Base-by-base conservation (phyloP, 495 filamentous ascomycete genomes). In the Ramalina intermedia region DNA sequence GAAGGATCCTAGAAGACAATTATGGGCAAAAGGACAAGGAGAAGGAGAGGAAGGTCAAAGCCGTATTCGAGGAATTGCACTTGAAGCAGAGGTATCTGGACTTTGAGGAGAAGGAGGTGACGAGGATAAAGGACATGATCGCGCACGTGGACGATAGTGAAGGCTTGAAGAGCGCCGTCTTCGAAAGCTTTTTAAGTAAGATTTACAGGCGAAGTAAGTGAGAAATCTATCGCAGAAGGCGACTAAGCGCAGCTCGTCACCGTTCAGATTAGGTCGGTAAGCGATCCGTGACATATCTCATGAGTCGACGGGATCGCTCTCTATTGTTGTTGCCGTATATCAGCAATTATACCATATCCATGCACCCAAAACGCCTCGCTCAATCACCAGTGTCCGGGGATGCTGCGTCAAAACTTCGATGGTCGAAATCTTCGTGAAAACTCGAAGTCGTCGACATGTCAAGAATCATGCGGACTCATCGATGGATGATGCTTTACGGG, bases 201-300 rank as follows among this genome's bases (percentile, higher is more conserved):
- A 96, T 98, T 63, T 96, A 96, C 72, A 93, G 94, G 75, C 76
- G 91, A 58, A 91, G 75, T 73, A 95, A 93, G 17, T 55, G 36
- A 48, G 18, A n/a, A 35, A 40, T 40, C 14, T 40, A 18, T n/a
- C 18, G 18, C 14, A 6, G 37, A 40, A 40, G 37, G 14, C 18
- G 3, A 40, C 18, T 4, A 40, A 40, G 37, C 23, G 23, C 23
- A 24, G 23, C 23, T 24, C 23, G 23, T 1, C 23, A 24, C 6
- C 23, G 1, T 24, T 33, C 8, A 33, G 8, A 33, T 13, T 9
- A 33, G 29, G 29, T 33, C 5, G 12, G 12, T 9, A 33, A 33
- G 29, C 29, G 29, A 7, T 33, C 29, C 29, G 8, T 12, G 29
- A 33, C 29, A 33, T 13, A 33, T 33, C 8, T 13, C 7, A 12